Conservation (phyloP, 805 yeast species). For the Nakazawaea pomicola region DNA sequence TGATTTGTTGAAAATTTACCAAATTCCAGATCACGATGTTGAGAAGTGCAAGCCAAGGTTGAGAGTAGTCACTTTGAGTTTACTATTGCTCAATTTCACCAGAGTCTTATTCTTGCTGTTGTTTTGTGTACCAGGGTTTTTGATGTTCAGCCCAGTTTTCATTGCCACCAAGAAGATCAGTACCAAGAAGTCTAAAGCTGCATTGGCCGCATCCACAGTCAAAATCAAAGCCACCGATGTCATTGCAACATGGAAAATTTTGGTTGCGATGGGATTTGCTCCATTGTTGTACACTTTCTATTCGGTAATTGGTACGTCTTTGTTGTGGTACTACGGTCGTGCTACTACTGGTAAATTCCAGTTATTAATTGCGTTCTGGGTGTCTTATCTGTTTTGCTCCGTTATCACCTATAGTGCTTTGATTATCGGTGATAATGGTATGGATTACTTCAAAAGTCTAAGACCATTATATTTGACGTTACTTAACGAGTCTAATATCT, state of each 20-base stretch:
- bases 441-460: conserved; percentile 80
- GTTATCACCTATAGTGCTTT: conserved; percentile 85
- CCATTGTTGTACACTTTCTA: conserved; percentile 82
- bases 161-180: conserved; percentile 73
- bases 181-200: conserved; percentile 64
- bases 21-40: conserved; percentile 57
- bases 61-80: conserved; percentile 18
- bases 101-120: conserved; percentile 52
- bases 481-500: conserved; percentile 50
- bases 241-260: conserved; percentile 94
- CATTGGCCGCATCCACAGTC: conserved; percentile 82
- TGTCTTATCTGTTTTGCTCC: conserved; percentile 61
- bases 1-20: conserved; percentile 41
- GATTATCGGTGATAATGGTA: conserved; percentile 87
- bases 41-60: conserved; percentile 31
- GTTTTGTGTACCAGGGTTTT: conserved; percentile 82
- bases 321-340: conserved; percentile 17
- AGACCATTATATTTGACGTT: conserved; percentile 73
- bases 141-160: conserved; percentile 86
- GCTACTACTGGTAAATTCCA: conserved; percentile 5
- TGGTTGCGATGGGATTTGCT: conserved; percentile 83
- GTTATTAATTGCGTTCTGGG: conserved; percentile 25
- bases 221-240: conserved; percentile 92
- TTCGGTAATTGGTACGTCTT: conserved; percentile 54
- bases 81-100: conserved; percentile 23